Evolutionary conservation across 768 basidiomycete species (phyloP), one percentile per base, ranked within the genome.

Genomic region (Gelatoporia subvermispora): DNA sequence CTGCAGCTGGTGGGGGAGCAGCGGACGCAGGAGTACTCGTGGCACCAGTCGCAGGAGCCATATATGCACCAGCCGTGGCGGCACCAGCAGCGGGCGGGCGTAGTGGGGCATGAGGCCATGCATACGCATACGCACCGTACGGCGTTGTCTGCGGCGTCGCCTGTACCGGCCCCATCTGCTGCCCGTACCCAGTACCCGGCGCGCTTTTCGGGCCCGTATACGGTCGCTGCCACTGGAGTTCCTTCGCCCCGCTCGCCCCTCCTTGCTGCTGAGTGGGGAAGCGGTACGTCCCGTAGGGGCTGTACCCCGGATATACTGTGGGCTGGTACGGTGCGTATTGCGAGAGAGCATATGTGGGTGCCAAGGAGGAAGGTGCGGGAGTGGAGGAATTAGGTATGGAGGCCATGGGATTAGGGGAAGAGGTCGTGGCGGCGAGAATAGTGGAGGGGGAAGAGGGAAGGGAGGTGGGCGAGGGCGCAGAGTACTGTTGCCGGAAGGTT

Each of bases 181-280:
- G 21, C 28, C 7, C 28, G 13, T 13, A 7, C 28, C 28, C 28
- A 13, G 5, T 13, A 13, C 13, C 13, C 5, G 28, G 28, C 28
- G 28, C 28, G 13, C 13, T 31, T 47, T 53, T 57, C 20, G 62
- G 60, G 42, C 70, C 66, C 21, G 51, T 47, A 36, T 69, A 68
- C 42, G 68, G 65, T 45, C 52, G 58, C 50, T 65, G 69, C 71
- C 68, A 72, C 40, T 65, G 64, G 41, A 70, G 51, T 31, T 47
- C 55, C 13, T 51, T 42, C n/a, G 31, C 13, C n/a, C 11, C 23
- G 11, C 13, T 44, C 17, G 16, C 21, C 10, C 24, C 39, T 20
- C 25, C 3, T 18, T 35, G 44, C 18, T 16, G 36, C 43, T 45
- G 43, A 4, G 21, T 16, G 24, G n/a, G 15, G 23, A 18, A 38